Conservation (phyloP, 306 rosid species). For the Lagenaria siceraria region DNA sequence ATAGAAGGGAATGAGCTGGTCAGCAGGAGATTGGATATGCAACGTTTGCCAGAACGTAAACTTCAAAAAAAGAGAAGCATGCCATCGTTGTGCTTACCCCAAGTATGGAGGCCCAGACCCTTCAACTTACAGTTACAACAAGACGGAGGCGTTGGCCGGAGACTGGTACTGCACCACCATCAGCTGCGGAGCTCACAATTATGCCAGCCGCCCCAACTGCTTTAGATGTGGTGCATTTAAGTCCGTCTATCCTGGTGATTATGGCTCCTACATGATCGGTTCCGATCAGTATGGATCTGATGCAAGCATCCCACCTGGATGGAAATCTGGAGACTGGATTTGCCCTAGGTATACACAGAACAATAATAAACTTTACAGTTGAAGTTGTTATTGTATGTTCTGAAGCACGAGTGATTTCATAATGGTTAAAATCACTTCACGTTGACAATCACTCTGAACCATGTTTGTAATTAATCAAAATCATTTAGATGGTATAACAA, state of each 20-base stretch:
- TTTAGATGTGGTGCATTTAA: conserved; percentile 47
- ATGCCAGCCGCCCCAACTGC: conserved; percentile 82
- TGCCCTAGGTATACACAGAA: conserved; percentile 47
- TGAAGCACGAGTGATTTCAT: too few species aligned
- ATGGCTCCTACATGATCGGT: conserved; percentile 25
- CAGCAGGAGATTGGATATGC: conserved; percentile 96
- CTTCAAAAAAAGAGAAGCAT: conserved; percentile 74
- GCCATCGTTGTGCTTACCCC: conserved; percentile 81
- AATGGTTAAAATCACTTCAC: too few species aligned
- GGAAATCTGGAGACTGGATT: conserved; percentile 96
- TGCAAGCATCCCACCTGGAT: conserved; percentile 65
- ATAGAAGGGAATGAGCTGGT: conserved; percentile 63
- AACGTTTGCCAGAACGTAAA: conserved; percentile 80
- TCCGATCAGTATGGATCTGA: conserved; percentile 47
- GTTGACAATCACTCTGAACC: too few species aligned
- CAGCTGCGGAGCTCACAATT: conserved; percentile 86
- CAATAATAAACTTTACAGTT: background rate
- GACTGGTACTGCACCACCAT: conserved; percentile 71
- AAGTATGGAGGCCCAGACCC: conserved; percentile 88
- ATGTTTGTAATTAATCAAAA: too few species aligned
- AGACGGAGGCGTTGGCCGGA: conserved; percentile 75
- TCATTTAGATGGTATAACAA: too few species aligned
- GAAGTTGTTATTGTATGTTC: background rate
- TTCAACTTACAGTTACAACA: conserved; percentile 42
- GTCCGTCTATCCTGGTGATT: conserved; percentile 35